Conservation (phyloP, 805 yeast genomes). For the Candida dendrica region DNA sequence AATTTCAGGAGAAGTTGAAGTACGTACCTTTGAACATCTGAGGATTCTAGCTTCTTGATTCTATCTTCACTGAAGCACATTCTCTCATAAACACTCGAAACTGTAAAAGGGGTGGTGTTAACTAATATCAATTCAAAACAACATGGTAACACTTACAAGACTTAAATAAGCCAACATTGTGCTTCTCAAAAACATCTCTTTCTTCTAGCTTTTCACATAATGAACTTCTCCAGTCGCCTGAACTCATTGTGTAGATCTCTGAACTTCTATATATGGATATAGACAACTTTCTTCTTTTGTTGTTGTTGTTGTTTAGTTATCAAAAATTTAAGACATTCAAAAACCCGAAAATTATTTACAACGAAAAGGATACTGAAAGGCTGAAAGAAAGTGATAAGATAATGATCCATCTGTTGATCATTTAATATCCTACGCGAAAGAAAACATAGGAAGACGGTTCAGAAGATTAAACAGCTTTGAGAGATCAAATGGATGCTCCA, state of each 20-base stretch:
- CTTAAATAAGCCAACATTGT: constrained; percentile 1
- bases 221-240: constrained; percentile 6
- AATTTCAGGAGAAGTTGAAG: too few relatives aligned
- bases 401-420: too few relatives aligned
- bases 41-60: constrained; percentile 1
- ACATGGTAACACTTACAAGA: constrained; percentile 6
- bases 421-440: too few relatives aligned
- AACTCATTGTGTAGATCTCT: too few relatives aligned
- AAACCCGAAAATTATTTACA: too few relatives aligned
- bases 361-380: too few relatives aligned
- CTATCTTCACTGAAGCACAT: constrained; percentile 9
- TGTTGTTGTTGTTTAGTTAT: too few relatives aligned
- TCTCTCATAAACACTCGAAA: constrained; percentile 8
- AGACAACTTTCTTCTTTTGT: too few relatives aligned
- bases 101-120: constrained; percentile 4
- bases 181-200: constrained; percentile 5
- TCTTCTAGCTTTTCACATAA: background rate
- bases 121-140: background rate
- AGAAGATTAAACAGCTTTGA: too few relatives aligned
- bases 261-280: too few relatives aligned
- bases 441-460: background rate
- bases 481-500: background rate
- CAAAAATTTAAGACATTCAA: too few relatives aligned
- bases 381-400: too few relatives aligned
- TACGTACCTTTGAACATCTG: constrained; percentile 8